Conservation (phyloP, 2,329 filamentous ascomycete genomes). For the Sclerotinia sclerotiorum region DNA sequence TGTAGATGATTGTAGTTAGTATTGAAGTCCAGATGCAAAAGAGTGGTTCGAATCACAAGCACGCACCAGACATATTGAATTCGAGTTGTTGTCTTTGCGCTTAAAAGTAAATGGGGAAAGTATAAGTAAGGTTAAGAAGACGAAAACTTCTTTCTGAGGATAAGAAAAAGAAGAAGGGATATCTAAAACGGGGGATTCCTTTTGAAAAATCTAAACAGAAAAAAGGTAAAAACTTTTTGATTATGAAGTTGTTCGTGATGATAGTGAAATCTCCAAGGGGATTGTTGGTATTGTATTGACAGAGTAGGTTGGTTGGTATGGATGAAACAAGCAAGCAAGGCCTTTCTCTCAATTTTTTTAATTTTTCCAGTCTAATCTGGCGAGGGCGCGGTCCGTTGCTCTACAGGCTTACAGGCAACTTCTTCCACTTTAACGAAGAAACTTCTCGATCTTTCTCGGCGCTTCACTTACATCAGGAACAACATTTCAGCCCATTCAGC, state of each 20-base stretch:
- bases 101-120: slow-evolving; percentile 1
- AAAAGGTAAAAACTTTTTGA: not conserved
- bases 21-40: not conserved
- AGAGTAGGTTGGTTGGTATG: not conserved
- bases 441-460: slow-evolving; percentile 23
- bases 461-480: slow-evolving; percentile 1
- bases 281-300: not conserved
- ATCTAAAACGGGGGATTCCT: not conserved
- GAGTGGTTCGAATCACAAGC: not conserved
- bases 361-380: slow-evolving; percentile 16
- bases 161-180: slow-evolving; percentile 12
- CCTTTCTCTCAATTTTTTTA: slow-evolving; percentile 11
- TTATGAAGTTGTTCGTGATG: not conserved
- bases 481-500: too few species aligned
- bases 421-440: slow-evolving; percentile 15
- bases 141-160: not conserved
- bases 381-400: slow-evolving; percentile 15
- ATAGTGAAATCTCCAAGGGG: not conserved
- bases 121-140: not conserved
- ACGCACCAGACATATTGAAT: slow-evolving; percentile 18
- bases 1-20: slow-evolving; percentile 18
- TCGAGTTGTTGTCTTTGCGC: slow-evolving; percentile 14
- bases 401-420: not conserved
- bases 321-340: not conserved
- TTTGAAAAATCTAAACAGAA: slow-evolving; percentile 8